phyloP scores from a whole-genome alignment of 2,329 filamentous ascomycete species.

The Trichoderma sp. region DNA sequence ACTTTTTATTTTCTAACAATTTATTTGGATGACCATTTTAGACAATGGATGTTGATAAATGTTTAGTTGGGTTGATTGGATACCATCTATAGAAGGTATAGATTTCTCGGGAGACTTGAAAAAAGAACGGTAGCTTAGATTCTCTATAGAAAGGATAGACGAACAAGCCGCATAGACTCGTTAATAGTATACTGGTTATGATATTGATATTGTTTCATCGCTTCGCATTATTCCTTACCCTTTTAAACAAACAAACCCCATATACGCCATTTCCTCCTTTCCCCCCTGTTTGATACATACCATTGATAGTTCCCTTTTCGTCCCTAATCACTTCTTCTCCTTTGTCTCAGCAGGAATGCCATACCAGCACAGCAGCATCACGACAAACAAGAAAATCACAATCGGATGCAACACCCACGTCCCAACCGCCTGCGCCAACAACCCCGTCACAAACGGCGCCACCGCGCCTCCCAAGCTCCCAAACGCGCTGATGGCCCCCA shows the following conservation, averaged over 20 bases:
- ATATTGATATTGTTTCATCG: background rate
- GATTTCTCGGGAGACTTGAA: background rate
- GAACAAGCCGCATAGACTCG: background rate
- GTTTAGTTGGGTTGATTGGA: background rate
- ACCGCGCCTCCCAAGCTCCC: constrained; percentile 67
- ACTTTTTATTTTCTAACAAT: background rate
- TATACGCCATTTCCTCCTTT: background rate
- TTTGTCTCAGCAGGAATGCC: constrained; percentile 56
- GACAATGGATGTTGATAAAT: background rate
- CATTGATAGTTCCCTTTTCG: too few species aligned
- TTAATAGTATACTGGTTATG: background rate
- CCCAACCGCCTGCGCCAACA: constrained; percentile 60
- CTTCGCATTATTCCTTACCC: background rate
- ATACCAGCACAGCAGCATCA: constrained; percentile 67
- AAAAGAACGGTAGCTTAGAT: background rate
- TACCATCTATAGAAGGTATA: background rate
- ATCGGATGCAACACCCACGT: constrained; percentile 67
- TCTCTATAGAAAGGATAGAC: constrained; percentile 11
- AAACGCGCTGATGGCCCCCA: constrained; percentile 68
- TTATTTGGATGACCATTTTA: background rate
- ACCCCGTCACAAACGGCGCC: constrained; percentile 63
- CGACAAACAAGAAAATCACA: constrained; percentile 61
- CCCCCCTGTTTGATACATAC: background rate
- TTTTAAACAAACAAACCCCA: background rate
- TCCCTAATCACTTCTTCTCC: constrained; percentile 52